A percentile compares a stretch with the other conserved stretches of the same genome.
phyloP scores from a whole-genome alignment of 2,329 filamentous ascomycete genomes.

The Penicillium hesseltinei region DNA sequence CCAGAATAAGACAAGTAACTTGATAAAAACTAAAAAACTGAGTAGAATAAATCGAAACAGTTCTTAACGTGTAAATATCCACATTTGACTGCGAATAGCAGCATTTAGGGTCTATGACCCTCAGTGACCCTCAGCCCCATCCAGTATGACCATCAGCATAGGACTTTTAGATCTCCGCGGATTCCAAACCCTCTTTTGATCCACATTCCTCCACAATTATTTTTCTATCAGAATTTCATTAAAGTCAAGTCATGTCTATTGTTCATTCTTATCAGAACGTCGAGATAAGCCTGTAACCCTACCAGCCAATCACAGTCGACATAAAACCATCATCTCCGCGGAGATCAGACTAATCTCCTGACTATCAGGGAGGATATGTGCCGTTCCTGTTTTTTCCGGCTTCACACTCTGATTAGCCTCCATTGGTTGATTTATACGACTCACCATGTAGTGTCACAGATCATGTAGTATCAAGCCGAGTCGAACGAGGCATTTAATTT shows the following conservation, averaged over 20 bases:
- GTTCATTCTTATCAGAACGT: conserved; percentile 1
- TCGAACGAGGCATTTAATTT: not conserved
- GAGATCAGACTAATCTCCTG: conserved; percentile 7
- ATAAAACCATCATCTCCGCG: conserved; percentile 18
- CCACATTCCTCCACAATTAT: not conserved
- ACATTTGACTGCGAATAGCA: not conserved
- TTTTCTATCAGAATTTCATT: not conserved
- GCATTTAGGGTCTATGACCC: not conserved
- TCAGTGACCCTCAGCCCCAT: not conserved
- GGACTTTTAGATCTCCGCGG: not conserved
- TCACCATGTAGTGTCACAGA: not conserved
- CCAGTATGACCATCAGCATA: too few relatives aligned
- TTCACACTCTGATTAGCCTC: not conserved
- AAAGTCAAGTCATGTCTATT: not conserved
- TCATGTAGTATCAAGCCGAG: not conserved
- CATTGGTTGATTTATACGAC: not conserved
- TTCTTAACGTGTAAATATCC: not conserved
- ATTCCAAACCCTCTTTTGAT: not conserved
- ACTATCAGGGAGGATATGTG: not conserved
- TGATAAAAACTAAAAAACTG: not conserved
- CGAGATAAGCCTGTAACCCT: conserved; percentile 5
- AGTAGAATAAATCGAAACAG: not conserved
- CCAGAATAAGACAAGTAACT: not conserved
- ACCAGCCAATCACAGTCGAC: conserved; percentile 9
- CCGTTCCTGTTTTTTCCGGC: conserved; percentile 13